These are phyloP conservation scores for Phaeolepiota aurea DNA, from an alignment of 768 basidiomycete genomes.

Conservation along the genomic window DNA sequence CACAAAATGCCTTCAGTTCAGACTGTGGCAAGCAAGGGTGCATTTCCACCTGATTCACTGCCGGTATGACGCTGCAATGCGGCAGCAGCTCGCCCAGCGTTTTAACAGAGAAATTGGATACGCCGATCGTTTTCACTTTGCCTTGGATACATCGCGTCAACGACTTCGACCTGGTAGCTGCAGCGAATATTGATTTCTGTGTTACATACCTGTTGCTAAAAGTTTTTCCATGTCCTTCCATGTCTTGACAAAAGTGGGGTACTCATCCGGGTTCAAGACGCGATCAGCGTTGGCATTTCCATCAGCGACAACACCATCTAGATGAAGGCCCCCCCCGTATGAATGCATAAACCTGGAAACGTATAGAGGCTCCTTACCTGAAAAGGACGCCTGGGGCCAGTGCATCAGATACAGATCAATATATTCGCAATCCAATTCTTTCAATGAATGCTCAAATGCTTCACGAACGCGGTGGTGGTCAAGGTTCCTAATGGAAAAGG, in stretches of 20 bases:
- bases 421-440: conserved; percentile 28
- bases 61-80: conserved; percentile 37
- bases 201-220: conserved; percentile 14
- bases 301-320: not conserved
- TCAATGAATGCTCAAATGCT: conserved; percentile 27
- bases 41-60: conserved; percentile 47
- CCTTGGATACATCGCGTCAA: no score
- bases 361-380: not conserved
- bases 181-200: no score
- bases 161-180: no score
- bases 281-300: conserved; percentile 4
- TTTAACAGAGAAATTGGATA: conserved; percentile 52
- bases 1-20: conserved; percentile 41
- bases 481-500: conserved; percentile 6
- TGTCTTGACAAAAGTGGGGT: conserved; percentile 16
- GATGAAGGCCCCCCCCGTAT: no score
- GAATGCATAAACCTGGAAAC: not conserved
- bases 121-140: conserved; percentile 40
- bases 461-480: conserved; percentile 24
- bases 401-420: conserved; percentile 29
- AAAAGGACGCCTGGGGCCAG: conserved; percentile 12
- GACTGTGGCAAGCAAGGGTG: conserved; percentile 51
- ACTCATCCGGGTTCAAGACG: conserved; percentile 11
- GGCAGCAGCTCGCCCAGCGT: conserved; percentile 29
- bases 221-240: conserved; percentile 20